Conservation (phyloP, 305 asterid species). For the Andrographis paniculata region DNA sequence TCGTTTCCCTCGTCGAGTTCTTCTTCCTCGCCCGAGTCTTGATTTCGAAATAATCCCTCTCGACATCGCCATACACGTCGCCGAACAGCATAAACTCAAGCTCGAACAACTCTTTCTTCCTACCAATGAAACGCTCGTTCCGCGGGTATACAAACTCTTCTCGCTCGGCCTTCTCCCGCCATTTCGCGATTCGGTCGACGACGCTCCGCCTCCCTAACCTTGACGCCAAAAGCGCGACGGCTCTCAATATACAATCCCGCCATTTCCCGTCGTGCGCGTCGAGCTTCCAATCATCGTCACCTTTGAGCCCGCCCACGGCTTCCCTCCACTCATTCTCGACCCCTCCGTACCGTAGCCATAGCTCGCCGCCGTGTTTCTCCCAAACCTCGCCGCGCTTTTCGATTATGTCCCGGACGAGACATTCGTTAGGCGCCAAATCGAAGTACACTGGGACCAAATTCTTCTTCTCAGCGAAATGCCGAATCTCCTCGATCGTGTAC, state of each 20-base stretch:
- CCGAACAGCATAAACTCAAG: conserved; percentile 93
- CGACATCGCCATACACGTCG: conserved; percentile 70
- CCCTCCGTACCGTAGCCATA: conserved; percentile 86
- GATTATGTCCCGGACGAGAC: conserved; percentile 77
- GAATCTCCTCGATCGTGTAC: conserved; percentile 71
- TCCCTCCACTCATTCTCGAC: conserved; percentile 90
- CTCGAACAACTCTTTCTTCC: conserved; percentile 81
- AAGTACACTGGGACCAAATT: conserved; percentile 87
- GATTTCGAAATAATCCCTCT: conserved; percentile 73
- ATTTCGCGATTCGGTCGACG: conserved; percentile 67
- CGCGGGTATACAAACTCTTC: conserved; percentile 82
- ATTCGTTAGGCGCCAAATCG: conserved; percentile 81
- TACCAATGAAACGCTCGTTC: conserved; percentile 77
- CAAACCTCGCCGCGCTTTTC: conserved; percentile 91
- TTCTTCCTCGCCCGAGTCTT: conserved; percentile 60
- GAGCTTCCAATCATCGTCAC: conserved; percentile 90
- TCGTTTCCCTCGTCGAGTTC: conserved; percentile 58
- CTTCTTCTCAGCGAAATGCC: conserved; percentile 83
- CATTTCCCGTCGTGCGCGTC: conserved; percentile 85
- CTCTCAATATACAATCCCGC: conserved; percentile 84
- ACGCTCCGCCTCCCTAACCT: conserved; percentile 87
- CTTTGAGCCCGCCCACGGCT: conserved; percentile 60
- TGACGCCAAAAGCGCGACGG: conserved; percentile 80
- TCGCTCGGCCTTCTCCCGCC: conserved; percentile 81
- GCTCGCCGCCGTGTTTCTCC: conserved; percentile 92